Percentiles rank a stretch among this genome's conserved stretches.
These are phyloP conservation scores for Prototheca wickerhamii DNA, from an alignment of 163 green algal genomes.

Conservation along the genomic window DNA sequence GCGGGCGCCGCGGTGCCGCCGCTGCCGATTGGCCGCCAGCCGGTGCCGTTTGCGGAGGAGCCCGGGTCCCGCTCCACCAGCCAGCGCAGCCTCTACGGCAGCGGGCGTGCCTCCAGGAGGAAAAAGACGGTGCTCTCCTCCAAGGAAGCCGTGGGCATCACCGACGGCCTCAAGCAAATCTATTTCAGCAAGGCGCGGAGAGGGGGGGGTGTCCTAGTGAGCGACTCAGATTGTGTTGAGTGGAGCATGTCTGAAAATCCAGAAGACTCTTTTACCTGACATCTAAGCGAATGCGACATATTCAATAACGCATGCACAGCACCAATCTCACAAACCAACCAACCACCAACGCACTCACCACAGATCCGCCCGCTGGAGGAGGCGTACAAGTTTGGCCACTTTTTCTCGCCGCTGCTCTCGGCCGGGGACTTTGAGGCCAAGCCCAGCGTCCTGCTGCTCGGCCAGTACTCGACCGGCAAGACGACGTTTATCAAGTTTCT, in stretches of 20 bases:
- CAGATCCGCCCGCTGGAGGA: constrained; percentile 84
- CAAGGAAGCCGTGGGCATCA: constrained; percentile 72
- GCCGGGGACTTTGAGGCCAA: constrained; percentile 94
- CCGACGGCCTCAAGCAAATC: constrained; percentile 87
- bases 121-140: constrained; percentile 36
- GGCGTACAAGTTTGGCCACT: constrained; percentile 86
- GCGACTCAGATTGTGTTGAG: neutral
- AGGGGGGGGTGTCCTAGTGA: neutral
- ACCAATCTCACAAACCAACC: too few species aligned
- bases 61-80: too few species aligned
- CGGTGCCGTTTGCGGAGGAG: too few species aligned
- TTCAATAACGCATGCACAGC: too few species aligned
- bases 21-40: too few species aligned
- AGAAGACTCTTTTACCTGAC: too few species aligned
- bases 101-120: too few species aligned
- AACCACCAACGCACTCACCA: neutral
- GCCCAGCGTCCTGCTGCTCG: constrained; percentile 89
- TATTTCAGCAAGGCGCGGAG: constrained; percentile 81
- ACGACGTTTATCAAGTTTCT: constrained; percentile 97
- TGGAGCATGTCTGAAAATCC: neutral
- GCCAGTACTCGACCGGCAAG: constrained; percentile 86
- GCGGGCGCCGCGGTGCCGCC: too few species aligned
- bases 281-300: too few species aligned
- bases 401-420: constrained; percentile 77
- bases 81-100: too few species aligned